Evolutionary conservation across 306 rosid species (phyloP).

Genomic region (Potentilla sterilis): DNA sequence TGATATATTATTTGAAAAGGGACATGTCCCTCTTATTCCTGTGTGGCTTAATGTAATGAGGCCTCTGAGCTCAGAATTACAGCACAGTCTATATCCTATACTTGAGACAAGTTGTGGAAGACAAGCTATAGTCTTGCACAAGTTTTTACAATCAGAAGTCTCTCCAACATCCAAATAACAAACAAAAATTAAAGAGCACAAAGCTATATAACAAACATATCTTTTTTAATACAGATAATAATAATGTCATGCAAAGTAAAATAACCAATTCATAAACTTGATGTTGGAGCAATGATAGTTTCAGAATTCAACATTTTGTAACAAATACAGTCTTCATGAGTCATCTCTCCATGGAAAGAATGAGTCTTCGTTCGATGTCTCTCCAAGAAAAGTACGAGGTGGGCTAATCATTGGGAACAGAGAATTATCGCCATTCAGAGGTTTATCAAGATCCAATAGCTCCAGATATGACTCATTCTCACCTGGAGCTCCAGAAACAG

Average conservation of each 20-base stretch:
- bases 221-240: background rate
- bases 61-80: too few species aligned
- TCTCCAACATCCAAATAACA: too few species aligned
- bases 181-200: background rate
- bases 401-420: background rate
- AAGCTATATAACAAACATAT: background rate
- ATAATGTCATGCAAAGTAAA: background rate
- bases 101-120: too few species aligned
- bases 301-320: background rate
- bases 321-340: background rate
- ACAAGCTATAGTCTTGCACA: too few species aligned
- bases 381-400: background rate
- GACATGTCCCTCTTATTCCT: too few species aligned
- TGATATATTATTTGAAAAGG: too few species aligned
- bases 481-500: background rate
- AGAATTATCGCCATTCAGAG: constrained; percentile 2
- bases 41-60: too few species aligned
- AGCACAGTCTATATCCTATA: too few species aligned
- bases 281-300: background rate
- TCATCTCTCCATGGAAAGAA: background rate
- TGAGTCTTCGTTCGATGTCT: background rate
- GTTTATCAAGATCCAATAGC: constrained; percentile 49
- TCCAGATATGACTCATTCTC: constrained; percentile 37
- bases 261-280: background rate
- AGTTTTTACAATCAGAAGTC: too few species aligned